Conservation (phyloP, 1,139 yeast species). For the Scheffersomyces titani region DNA sequence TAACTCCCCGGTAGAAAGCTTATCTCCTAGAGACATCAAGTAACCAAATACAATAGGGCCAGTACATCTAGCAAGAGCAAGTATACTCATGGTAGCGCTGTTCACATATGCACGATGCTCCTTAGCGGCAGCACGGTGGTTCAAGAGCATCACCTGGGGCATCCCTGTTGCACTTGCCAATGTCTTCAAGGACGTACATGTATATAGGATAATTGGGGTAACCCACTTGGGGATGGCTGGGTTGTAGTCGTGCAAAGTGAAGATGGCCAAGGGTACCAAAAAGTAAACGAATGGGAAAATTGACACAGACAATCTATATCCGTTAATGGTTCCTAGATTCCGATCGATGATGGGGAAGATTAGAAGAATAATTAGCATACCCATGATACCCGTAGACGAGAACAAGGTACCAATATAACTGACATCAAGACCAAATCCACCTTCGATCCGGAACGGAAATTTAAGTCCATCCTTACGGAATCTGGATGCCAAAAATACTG, state of each 20-base stretch:
- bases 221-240: constrained; percentile 23
- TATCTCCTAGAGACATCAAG: constrained; percentile 19
- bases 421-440: constrained; percentile 46
- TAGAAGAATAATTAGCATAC: constrained; percentile 51
- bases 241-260: constrained; percentile 37
- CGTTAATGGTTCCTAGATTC: constrained; percentile 43
- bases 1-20: constrained; percentile 16
- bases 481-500: constrained; percentile 58
- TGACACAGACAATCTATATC: constrained; percentile 41
- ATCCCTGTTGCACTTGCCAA: constrained; percentile 22
- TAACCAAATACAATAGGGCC: constrained; percentile 24
- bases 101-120: constrained; percentile 26
- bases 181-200: constrained; percentile 23
- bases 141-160: constrained; percentile 22
- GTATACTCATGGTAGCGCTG: constrained; percentile 21
- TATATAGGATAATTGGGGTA: constrained; percentile 23
- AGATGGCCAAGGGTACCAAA: constrained; percentile 51
- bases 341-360: constrained; percentile 59
- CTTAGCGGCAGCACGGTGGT: constrained; percentile 24
- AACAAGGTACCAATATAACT: constrained; percentile 51
- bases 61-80: constrained; percentile 21
- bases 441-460: constrained; percentile 50
- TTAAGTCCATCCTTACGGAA: constrained; percentile 31
- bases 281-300: constrained; percentile 52
- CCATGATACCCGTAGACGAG: constrained; percentile 58